Evolutionary conservation across 2,329 filamentous ascomycete genomes (phyloP).

Genomic region (Clonostachys solani): DNA sequence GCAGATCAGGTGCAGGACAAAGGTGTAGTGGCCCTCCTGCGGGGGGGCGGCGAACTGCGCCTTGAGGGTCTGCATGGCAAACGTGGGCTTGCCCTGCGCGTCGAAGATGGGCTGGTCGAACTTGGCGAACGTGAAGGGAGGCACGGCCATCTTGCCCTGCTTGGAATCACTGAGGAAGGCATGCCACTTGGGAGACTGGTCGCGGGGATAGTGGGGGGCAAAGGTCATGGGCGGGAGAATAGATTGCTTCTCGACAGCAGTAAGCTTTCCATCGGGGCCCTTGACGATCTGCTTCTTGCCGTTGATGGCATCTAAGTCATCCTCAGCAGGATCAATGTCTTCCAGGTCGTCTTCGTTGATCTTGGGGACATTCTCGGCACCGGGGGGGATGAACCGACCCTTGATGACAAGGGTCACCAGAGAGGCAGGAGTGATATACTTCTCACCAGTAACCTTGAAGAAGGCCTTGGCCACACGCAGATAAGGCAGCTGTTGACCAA

Average conservation of each 20-base stretch:
- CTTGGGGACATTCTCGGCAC: constrained; percentile 67
- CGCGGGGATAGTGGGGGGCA: constrained; percentile 85
- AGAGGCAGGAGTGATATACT: constrained; percentile 85
- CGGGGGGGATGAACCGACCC: constrained; percentile 87
- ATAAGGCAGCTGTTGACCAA: constrained; percentile 80
- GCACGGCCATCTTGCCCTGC: constrained; percentile 93
- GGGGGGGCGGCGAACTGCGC: constrained; percentile 95
- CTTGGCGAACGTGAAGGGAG: constrained; percentile 88
- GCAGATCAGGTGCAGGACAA: constrained; percentile 89
- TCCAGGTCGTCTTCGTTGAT: constrained; percentile 78
- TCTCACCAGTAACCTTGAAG: constrained; percentile 95
- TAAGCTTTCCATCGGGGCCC: constrained; percentile 51
- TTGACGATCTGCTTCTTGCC: constrained; percentile 68
- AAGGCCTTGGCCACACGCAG: constrained; percentile 88
- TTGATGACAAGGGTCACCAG: constrained; percentile 94
- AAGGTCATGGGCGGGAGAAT: constrained; percentile 81
- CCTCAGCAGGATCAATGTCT: constrained; percentile 89
- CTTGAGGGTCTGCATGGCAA: constrained; percentile 92
- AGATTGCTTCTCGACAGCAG: constrained; percentile 55
- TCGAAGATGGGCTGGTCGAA: constrained; percentile 89
- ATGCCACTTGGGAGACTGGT: constrained; percentile 88
- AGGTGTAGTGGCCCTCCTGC: constrained; percentile 87
- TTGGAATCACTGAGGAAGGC: constrained; percentile 93
- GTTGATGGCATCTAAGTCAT: constrained; percentile 80
- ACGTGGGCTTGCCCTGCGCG: constrained; percentile 79